Evolutionary conservation across 306 rosid species (phyloP).

Genomic region (Vigna angularis): DNA sequence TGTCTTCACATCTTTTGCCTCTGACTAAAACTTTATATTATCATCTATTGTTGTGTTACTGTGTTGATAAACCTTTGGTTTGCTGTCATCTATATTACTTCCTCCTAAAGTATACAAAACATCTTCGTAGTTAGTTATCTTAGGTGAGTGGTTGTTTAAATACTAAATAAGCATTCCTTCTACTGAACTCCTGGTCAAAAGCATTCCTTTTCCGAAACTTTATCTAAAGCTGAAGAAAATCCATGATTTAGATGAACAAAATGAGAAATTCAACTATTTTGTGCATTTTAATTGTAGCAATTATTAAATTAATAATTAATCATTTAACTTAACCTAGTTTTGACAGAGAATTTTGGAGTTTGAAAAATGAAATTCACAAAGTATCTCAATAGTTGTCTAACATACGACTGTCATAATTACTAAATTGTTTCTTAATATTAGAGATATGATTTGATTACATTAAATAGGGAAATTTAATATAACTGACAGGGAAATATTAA

Average conservation of each 20-base stretch:
- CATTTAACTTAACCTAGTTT: background rate
- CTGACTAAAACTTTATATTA: background rate
- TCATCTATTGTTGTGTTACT: slow-evolving; percentile 6
- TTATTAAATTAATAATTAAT: background rate
- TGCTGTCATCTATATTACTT: background rate
- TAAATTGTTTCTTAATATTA: background rate
- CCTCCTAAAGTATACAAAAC: slow-evolving; percentile 4
- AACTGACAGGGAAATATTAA: no score
- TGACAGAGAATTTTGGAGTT: no score
- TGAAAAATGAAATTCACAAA: background rate
- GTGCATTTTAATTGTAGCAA: background rate
- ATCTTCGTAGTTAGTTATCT: background rate
- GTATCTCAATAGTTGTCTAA: background rate
- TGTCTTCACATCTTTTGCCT: slow-evolving; percentile 22
- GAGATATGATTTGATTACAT: no score
- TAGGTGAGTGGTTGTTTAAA: slow-evolving; percentile 18
- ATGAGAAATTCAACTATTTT: background rate
- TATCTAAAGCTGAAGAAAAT: slow-evolving; percentile 19
- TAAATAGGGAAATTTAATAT: no score
- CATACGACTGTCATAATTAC: background rate
- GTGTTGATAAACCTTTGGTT: slow-evolving; percentile 12
- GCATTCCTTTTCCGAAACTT: background rate
- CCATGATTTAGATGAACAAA: slow-evolving; percentile 18
- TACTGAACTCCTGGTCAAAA: background rate
- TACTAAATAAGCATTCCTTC: slow-evolving; percentile 5